Evolutionary conservation across 805 yeast genomes (phyloP).

Genomic region (Candida gorgasii): DNA sequence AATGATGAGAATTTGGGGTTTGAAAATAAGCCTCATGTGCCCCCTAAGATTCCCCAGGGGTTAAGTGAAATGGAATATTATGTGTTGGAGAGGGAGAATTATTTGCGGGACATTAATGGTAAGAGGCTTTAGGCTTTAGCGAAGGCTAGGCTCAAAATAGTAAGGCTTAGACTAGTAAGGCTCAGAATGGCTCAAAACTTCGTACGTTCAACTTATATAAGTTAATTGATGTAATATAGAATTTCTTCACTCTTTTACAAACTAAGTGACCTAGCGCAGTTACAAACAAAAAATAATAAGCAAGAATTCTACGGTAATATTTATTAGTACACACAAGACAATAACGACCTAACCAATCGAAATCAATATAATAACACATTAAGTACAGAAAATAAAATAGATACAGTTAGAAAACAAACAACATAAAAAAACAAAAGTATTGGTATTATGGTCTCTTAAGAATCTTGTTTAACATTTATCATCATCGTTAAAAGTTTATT

Average conservation of each 20-base stretch:
- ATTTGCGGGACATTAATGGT: constrained; percentile 40
- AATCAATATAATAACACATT: constrained; percentile 5
- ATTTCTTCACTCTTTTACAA: too few relatives aligned
- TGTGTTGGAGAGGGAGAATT: constrained; percentile 40
- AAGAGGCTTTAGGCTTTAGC: constrained; percentile 20
- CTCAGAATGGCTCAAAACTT: too few relatives aligned
- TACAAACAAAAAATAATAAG: too few relatives aligned
- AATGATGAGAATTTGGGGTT: constrained; percentile 23
- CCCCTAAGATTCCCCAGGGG: constrained; percentile 47
- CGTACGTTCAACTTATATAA: too few relatives aligned
- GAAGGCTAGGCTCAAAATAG: too few relatives aligned
- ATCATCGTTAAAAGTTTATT: not conserved
- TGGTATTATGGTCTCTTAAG: too few relatives aligned
- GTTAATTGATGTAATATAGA: too few relatives aligned
- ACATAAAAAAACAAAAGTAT: too few relatives aligned
- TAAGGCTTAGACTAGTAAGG: too few relatives aligned
- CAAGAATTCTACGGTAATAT: not conserved
- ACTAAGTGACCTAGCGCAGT: too few relatives aligned
- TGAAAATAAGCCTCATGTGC: constrained; percentile 40
- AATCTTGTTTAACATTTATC: too few relatives aligned
- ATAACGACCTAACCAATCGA: not conserved
- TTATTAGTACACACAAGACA: constrained; percentile 6
- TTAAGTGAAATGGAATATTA: constrained; percentile 43
- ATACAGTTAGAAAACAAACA: constrained; percentile 4
- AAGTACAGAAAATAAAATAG: constrained; percentile 2